Percentiles rank a stretch among this genome's conserved stretches.
Conservation (phyloP, 176 grass and related monocot species). For the Coix lacrymajobi region DNA sequence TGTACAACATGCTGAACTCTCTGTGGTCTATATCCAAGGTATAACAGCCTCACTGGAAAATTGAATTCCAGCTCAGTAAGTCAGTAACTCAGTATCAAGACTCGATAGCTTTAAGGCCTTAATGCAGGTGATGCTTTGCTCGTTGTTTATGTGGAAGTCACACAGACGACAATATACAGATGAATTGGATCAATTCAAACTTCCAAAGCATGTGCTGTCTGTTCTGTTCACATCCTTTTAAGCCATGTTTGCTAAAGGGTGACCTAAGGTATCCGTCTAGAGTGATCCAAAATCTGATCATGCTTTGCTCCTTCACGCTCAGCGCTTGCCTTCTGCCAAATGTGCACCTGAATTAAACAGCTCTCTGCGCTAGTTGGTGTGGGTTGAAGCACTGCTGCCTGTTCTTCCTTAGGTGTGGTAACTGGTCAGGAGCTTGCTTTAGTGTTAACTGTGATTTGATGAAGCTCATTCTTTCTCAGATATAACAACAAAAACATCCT, state of each 20-base stretch:
- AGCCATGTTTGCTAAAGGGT: neutral
- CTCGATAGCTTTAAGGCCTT: neutral
- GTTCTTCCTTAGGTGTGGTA: neutral
- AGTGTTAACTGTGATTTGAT: neutral
- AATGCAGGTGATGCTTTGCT: neutral
- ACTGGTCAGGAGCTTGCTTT: neutral
- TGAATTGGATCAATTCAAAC: conserved; percentile 6
- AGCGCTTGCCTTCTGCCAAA: neutral
- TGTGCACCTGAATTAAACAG: neutral
- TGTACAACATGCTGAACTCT: neutral
- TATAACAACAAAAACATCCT: conserved; percentile 70
- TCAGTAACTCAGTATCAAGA: neutral
- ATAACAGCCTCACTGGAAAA: conserved; percentile 1
- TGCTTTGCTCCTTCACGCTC: neutral
- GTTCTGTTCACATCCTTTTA: neutral
- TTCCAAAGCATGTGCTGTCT: neutral
- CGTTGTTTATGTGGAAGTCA: neutral
- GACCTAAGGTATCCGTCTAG: neutral
- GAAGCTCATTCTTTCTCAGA: conserved; percentile 61
- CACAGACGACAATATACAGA: neutral
- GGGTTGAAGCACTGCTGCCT: neutral
- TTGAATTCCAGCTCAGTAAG: neutral
- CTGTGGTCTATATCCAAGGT: neutral
- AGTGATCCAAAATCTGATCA: neutral
- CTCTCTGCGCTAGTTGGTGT: neutral